Evolutionary conservation across 352 stramenopile species (phyloP), one percentile per base, ranked within the genome.

Genomic region (Thraustochytrium striatum): DNA sequence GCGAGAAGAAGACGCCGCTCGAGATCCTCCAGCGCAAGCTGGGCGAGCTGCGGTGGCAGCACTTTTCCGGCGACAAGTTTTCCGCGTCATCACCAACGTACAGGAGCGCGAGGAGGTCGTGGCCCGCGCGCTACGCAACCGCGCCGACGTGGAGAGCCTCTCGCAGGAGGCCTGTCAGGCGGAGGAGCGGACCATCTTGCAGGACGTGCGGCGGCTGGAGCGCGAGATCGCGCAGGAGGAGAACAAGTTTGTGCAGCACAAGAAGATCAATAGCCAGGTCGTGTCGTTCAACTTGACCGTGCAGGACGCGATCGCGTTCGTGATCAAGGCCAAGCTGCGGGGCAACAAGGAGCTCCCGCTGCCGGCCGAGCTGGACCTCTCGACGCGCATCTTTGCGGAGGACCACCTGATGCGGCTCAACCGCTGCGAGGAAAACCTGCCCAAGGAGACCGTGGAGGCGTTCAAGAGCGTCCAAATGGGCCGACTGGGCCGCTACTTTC

Each of bases 21-120:
- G 65, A 75, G 39, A 75, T 75, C 32, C 39, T 75, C 13, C 65
- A 75, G 50, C 65, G 65, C 32, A 75, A 75, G 8, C 65, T 75
- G 1, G 39, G 30, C 44, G 65, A 75, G 50, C 44, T 75, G 11
- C 50, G 35, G 30, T 75, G 65, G 65, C 25, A 43, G 30, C 19
- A 33, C 8, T 75, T 39, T 39, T 61, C 65, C 32, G 65, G 65
- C 1, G 65, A 75, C 44, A 58, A 61, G 36, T 75, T 75, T 32
- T 55, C 44, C 21, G 65, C 65, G 11, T 75, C 35, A 75, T 75
- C 13, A 75, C 65, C 28, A 75, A 41, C 39, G 65, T 75, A 32
- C 65, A 75, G 50, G 52, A 61, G 41, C 65, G 65, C 43, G 65
- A 75, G 30, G 65, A 25, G 0, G 30, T 75, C 32, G 52, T 75